Conservation (phyloP, 2,329 filamentous ascomycete species). For the Talaromyces sp. region DNA sequence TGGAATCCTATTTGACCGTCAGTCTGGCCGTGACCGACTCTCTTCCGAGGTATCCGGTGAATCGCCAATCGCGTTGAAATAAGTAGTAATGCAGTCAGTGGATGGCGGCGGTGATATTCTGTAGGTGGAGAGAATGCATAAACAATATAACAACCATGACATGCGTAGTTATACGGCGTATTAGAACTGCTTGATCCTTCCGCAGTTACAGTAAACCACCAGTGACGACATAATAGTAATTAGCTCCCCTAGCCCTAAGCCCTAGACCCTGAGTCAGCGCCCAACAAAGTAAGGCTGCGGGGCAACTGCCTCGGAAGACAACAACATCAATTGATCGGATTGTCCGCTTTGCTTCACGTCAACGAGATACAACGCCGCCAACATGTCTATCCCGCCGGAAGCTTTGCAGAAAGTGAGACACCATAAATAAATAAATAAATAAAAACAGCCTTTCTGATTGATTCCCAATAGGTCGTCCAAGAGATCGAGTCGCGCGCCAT, state of each 20-base stretch:
- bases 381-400: conserved; percentile 91
- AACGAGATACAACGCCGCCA: conserved; percentile 19
- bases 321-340: too few species aligned
- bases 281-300: background rate
- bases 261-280: conserved; percentile 2
- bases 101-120: background rate
- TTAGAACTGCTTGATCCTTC: background rate
- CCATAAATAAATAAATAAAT: too few species aligned
- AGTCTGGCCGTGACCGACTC: background rate
- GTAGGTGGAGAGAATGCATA: background rate
- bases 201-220: background rate
- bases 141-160: background rate
- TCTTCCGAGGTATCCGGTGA: background rate
- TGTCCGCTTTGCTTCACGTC: background rate
- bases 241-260: conserved; percentile 12
- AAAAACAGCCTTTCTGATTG: background rate
- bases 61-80: background rate
- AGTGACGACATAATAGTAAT: background rate
- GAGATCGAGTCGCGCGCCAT: conserved; percentile 91
- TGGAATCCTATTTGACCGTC: background rate
- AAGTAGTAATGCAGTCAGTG: background rate
- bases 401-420: conserved; percentile 77
- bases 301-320: background rate
- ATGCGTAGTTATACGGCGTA: background rate
- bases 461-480: conserved; percentile 64